Conservation (phyloP, 108 stramenopile genomes). For the Heterococcus sp. region DNA sequence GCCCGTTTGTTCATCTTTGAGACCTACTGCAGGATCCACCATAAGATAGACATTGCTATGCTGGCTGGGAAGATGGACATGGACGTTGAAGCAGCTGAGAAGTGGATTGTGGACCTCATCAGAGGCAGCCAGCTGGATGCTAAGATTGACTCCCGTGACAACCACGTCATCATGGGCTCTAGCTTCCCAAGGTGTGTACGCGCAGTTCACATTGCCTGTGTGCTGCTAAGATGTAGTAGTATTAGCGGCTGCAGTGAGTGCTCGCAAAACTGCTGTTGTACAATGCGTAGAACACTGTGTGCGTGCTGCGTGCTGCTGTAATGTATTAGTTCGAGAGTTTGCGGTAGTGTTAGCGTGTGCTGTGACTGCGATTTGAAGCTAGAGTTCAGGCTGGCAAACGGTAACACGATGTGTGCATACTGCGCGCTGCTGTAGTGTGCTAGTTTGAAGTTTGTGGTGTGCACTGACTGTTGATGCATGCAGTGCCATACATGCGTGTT, state of each 20-base stretch:
- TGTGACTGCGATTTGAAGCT: too few relatives aligned
- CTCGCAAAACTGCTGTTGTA: not conserved
- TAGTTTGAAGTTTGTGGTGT: not conserved
- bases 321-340: not conserved
- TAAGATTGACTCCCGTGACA: slow-evolving; percentile 87
- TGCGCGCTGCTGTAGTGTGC: not conserved
- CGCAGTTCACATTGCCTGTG: slow-evolving; percentile 23
- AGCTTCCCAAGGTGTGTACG: slow-evolving; percentile 61
- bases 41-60: slow-evolving; percentile 89
- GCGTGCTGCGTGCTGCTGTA: not conserved
- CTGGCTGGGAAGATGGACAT: slow-evolving; percentile 78
- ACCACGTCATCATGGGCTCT: slow-evolving; percentile 90
- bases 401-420: too few relatives aligned
- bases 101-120: slow-evolving; percentile 98
- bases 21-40: slow-evolving; percentile 97
- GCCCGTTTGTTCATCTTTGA: slow-evolving; percentile 98
- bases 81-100: slow-evolving; percentile 86
- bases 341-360: not conserved
- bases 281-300: not conserved
- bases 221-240: not conserved
- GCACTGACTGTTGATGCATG: too few relatives aligned
- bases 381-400: too few relatives aligned
- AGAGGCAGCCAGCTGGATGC: slow-evolving; percentile 87
- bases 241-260: not conserved
- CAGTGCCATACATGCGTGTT: too few relatives aligned